These are phyloP conservation scores for Yamadazyma blattariae DNA, from an alignment of 1,139 yeast species.

Conservation along the genomic window DNA sequence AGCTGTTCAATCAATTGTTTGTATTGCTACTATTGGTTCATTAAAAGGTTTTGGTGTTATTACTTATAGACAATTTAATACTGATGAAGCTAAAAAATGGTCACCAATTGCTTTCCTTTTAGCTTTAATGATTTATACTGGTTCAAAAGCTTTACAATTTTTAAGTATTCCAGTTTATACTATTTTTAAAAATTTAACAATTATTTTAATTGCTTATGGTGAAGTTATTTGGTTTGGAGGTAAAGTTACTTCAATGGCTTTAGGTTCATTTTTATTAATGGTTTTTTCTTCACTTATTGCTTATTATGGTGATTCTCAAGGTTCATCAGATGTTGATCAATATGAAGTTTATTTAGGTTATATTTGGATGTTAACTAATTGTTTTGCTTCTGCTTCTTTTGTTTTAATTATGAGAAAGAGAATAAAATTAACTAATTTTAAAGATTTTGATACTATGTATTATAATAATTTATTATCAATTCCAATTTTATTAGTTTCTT, in stretches of 20 bases:
- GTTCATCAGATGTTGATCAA: constrained; percentile 35
- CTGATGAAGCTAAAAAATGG: constrained; percentile 91
- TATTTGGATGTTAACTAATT: constrained; percentile 94
- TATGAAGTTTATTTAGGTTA: constrained; percentile 72
- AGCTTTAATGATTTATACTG: constrained; percentile 93
- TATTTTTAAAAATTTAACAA: constrained; percentile 95
- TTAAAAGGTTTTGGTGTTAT: constrained; percentile 75
- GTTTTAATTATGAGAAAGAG: constrained; percentile 95
- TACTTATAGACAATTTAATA: constrained; percentile 81
- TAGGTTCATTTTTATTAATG: constrained; percentile 85
- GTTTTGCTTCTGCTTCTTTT: constrained; percentile 90
- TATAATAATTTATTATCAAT: constrained; percentile 91
- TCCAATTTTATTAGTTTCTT: constrained; percentile 76
- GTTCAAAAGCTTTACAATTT: constrained; percentile 90
- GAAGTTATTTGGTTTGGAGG: constrained; percentile 98
- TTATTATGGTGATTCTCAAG: constrained; percentile 77
- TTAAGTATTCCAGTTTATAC: constrained; percentile 95
- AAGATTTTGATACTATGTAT: constrained; percentile 97
- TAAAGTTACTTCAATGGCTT: constrained; percentile 82
- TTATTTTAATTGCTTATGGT: constrained; percentile 95
- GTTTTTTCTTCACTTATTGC: constrained; percentile 92
- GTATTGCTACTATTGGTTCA: constrained; percentile 67
- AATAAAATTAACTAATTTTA: constrained; percentile 93
- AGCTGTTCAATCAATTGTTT: constrained; percentile 78
- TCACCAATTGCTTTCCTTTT: constrained; percentile 87